These are phyloP conservation scores for Moelleriella libera DNA, from an alignment of 2,329 filamentous ascomycete species.

Conservation along the genomic window DNA sequence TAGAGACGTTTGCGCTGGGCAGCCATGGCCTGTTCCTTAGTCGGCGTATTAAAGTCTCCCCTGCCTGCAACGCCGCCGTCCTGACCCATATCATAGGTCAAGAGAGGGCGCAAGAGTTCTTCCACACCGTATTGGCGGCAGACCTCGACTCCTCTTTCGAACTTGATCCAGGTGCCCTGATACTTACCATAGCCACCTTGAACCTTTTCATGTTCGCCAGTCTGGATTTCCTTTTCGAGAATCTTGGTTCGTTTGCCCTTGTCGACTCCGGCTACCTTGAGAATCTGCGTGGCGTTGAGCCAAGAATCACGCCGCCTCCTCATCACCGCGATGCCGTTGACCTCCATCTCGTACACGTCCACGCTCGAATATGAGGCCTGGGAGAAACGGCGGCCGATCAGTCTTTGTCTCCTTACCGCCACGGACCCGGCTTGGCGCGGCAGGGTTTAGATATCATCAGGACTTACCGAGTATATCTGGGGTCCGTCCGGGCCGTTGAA, in stretches of 20 bases:
- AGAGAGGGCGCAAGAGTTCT: slow-evolving; percentile 56
- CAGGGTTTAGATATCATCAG: neutral
- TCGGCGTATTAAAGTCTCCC: slow-evolving; percentile 79
- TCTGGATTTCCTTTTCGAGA: slow-evolving; percentile 92
- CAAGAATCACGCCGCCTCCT: slow-evolving; percentile 87
- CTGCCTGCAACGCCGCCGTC: slow-evolving; percentile 59
- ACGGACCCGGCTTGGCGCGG: neutral
- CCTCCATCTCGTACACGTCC: slow-evolving; percentile 96
- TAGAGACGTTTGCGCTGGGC: slow-evolving; percentile 88
- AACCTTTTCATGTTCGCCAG: slow-evolving; percentile 94
- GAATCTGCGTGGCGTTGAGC: slow-evolving; percentile 95
- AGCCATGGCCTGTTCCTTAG: slow-evolving; percentile 97
- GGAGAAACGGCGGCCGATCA: neutral
- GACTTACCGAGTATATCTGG: slow-evolving; percentile 48
- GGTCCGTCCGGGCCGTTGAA: slow-evolving; percentile 27
- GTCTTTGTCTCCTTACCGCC: neutral
- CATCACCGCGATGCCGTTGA: slow-evolving; percentile 89
- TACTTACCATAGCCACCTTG: slow-evolving; percentile 98
- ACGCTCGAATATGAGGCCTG: slow-evolving; percentile 87
- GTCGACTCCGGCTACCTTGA: slow-evolving; percentile 93
- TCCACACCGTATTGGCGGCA: slow-evolving; percentile 71
- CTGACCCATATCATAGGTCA: slow-evolving; percentile 70
- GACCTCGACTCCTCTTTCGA: slow-evolving; percentile 81
- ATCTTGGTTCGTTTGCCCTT: slow-evolving; percentile 98
- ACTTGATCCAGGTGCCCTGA: slow-evolving; percentile 97